Evolutionary conservation across 1,139 yeast species (phyloP), one percentile per base, ranked within the genome.

Genomic region (Citeromyces siamensis): DNA sequence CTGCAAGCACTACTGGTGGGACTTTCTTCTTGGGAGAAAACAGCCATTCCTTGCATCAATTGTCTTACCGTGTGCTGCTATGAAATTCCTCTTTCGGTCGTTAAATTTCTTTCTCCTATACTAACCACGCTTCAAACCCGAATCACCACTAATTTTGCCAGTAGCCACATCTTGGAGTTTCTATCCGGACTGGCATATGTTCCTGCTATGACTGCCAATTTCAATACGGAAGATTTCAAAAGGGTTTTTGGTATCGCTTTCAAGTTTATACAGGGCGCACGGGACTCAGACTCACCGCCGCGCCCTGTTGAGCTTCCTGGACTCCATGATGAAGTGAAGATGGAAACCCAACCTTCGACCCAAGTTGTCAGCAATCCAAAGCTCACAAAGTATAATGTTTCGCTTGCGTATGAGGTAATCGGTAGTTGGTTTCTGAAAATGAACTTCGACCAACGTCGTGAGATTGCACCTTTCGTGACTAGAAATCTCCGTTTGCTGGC

Each of bases 201-300:
- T 32, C 90, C 93, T 0, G 58, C 72, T 2, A 58, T 84, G 38
- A 77, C 83, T 1, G 69, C 82, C 1, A 79, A 79, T 47, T 78
- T 84, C 50, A 80, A 84, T 3, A 67, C 68, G 31, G 94, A 81
- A 38, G 95, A 85, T 48, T 80, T 70, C 51, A 79, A 76, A 46
- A 64, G 88, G 36, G 84, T 85, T 1, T 82, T 84, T 59, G 95
- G 84, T 0, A 81, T 84, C 52, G 81, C 88, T 1, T 81, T 84
- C 58, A 78, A 78, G 46, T 80, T 77, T 48, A 79, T 84, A 40
- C 84, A 81, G 49, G 78, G 75, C 49, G 74, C 86, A 1, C 65
- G 69, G 38, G 85, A 81, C 46, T 53, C 28, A 9, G 14, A 32
- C 19, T 66, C 22, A 37, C 48, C 43, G 35, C 40, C 22, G 13